Evolutionary conservation across 2,329 filamentous ascomycete genomes (phyloP), one percentile per base, ranked within the genome.

Genomic region (Penicillium sp.): DNA sequence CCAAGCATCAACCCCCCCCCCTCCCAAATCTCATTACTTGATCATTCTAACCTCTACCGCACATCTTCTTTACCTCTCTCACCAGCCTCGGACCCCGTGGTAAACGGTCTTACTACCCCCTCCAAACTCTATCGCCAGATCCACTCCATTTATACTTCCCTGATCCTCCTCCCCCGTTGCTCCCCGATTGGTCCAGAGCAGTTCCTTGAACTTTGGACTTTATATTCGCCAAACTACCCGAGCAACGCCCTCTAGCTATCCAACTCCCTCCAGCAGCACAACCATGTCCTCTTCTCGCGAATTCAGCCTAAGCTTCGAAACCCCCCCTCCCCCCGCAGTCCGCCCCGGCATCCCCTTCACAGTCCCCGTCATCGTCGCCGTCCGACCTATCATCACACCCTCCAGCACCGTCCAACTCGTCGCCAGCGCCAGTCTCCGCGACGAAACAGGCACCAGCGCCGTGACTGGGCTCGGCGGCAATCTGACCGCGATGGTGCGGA

Each of bases 401-500:
- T 63, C 60, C 6, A 59, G 58, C 25, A 62, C 65, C 8, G 58
- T 65, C 1, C 71, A 73, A 52, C 61, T 75, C 5, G 71, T 71
- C 2, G 68, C 70, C 15, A 66, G 67, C 45, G 68, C 63, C 31
- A 71, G 66, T 7, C 63, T 75, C 8, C 66, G 71, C 31, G 64
- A 69, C 20, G 73, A 74, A 58, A 25, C 66, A 7, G 66, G 71
- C 14, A 61, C 64, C 11, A 61, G 51, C 11, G 47, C 68, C 22
- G 63, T 64, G 1, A 15, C 59, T 15, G 69, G 69, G 6, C 54
- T 74, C 31, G 61, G 64, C 4, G 73, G 73, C 14, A 68, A 54
- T 35, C 62, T 73, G 22, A 73, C 73, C 5, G 69, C 72, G 10
- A 75, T 69, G 17, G 71, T 74, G n/a, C 67, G 70, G 57, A 74